These are phyloP conservation scores for Margaritispora aquatica DNA, from an alignment of 495 filamentous ascomycete genomes.

Conservation along the genomic window DNA sequence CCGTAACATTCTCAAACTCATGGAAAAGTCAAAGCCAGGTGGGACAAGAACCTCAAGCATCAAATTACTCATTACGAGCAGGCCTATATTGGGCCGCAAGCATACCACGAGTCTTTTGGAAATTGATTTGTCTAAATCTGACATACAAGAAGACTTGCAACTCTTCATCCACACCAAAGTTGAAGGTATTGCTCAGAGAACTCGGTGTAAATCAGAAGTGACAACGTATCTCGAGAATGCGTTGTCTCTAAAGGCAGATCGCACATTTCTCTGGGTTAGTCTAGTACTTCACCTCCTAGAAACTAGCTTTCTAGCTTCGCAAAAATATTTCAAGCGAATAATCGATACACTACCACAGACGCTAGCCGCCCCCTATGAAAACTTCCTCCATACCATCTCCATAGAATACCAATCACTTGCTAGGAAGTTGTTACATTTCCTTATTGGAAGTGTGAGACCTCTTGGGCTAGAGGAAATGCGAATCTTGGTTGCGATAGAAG, in stretches of 20 bases:
- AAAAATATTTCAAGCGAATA: slow-evolving; percentile 16
- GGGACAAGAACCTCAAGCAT: neutral
- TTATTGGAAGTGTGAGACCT: slow-evolving; percentile 15
- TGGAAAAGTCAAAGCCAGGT: neutral
- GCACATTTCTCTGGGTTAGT: slow-evolving; percentile 24
- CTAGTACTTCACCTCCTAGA: slow-evolving; percentile 20
- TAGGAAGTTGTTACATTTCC: slow-evolving; percentile 13
- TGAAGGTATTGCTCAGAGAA: slow-evolving; percentile 11
- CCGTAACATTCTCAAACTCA: slow-evolving; percentile 5
- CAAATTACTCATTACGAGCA: slow-evolving; percentile 24
- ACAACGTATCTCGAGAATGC: slow-evolving; percentile 11
- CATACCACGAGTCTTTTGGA: slow-evolving; percentile 7
- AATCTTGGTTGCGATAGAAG: slow-evolving; percentile 14
- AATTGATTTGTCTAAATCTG: slow-evolving; percentile 14
- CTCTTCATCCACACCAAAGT: slow-evolving; percentile 7
- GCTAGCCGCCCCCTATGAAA: slow-evolving; percentile 15
- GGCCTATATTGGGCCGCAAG: slow-evolving; percentile 12
- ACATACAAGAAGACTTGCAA: slow-evolving; percentile 11
- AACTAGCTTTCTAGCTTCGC: neutral
- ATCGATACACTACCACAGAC: slow-evolving; percentile 14
- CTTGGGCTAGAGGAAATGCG: slow-evolving; percentile 19
- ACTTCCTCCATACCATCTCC: slow-evolving; percentile 14
- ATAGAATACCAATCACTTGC: slow-evolving; percentile 2
- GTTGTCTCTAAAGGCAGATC: slow-evolving; percentile 16
- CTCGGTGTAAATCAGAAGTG: slow-evolving; percentile 1